Base-by-base conservation (phyloP, 2,329 filamentous ascomycete species). In the Ceratocystis eucalypticola region DNA sequence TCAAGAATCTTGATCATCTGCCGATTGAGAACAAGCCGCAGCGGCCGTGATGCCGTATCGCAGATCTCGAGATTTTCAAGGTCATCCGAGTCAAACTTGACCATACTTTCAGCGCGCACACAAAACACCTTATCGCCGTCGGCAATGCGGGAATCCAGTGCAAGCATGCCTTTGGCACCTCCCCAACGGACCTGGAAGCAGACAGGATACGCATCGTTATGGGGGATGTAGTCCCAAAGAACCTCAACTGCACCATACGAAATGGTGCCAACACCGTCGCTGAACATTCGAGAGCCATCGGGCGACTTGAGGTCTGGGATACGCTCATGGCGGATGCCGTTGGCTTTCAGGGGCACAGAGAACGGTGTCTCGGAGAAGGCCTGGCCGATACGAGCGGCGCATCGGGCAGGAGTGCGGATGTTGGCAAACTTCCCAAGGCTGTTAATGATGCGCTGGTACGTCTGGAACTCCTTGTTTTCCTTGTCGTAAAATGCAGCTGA, bases 1-100 rank as follows among this genome's bases (percentile, higher is more conserved):
- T 96, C 91, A 0, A 96, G 74, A 4, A 95, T 91, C 73, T 95
- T 95, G 75, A 95, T 91, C 68, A 92, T 79, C 70, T 89, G 89
- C 0, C 88, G 84, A 71, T 95, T 95, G 1, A 95, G 80, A 20
- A 85, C 83, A 70, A 92, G 79, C 0, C 82, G 82, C 5, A 93
- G 79, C 0, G 88, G 86, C 63, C 80, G 84, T 46, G 83, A 84
- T 0, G 84, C 85, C 53, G 84, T 80, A 61, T 87, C 88, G 71
- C 88, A 92, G 57, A 91, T 89, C 68, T 88, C 88, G 1, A 93
- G 77, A 63, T 87, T 80, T 3, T 72, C 73, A 1, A 73, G 76
- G 48, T 82, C 79, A 0, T 76, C 71, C 64, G 84, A 85, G 1
- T 79, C 72, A 69, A 94, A 96, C 71, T 96, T 96, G 66, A 83